A percentile compares a stretch with the other conserved stretches of the same genome.
Conservation (phyloP, 148 eudicot species). For the Nyssa sinensis region DNA sequence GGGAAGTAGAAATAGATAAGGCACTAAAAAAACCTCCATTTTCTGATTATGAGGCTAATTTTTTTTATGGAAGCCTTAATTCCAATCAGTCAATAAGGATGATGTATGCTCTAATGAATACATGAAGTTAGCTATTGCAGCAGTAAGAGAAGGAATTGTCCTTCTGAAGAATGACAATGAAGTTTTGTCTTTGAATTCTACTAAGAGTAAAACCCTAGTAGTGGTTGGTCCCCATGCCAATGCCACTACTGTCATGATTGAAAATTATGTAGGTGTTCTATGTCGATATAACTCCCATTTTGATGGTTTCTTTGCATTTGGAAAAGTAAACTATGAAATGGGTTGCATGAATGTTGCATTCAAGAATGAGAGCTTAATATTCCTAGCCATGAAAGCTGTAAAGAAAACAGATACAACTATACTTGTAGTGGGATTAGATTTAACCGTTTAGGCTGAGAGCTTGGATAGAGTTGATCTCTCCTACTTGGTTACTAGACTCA, state of each 20-base stretch:
- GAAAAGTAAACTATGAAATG: background rate
- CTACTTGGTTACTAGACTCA: constrained; percentile 23
- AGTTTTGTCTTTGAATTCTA: constrained; percentile 16
- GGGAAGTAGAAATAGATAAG: constrained; percentile 20
- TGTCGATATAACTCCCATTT: constrained; percentile 12
- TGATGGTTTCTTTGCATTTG: constrained; percentile 9
- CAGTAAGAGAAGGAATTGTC: constrained; percentile 31
- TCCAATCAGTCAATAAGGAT: background rate
- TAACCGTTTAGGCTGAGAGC: constrained; percentile 15
- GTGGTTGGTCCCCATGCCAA: constrained; percentile 65
- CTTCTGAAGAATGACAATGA: constrained; percentile 19
- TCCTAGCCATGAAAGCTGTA: constrained; percentile 14
- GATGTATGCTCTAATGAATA: constrained; percentile 19
- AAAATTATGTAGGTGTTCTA: constrained; percentile 47
- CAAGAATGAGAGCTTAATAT: constrained; percentile 13
- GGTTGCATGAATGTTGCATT: constrained; percentile 16
- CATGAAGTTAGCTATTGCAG: constrained; percentile 22
- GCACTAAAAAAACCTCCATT: constrained; percentile 21
- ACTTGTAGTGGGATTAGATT: constrained; percentile 11
- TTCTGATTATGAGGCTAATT: constrained; percentile 31
- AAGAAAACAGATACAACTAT: constrained; percentile 21
- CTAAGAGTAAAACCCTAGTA: constrained; percentile 30
- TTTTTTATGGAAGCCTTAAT: constrained; percentile 25
- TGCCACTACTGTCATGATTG: constrained; percentile 58
- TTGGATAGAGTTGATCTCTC: constrained; percentile 8